Evolutionary conservation across 768 basidiomycete genomes (phyloP).

Genomic region (Psilocybe azurescens): DNA sequence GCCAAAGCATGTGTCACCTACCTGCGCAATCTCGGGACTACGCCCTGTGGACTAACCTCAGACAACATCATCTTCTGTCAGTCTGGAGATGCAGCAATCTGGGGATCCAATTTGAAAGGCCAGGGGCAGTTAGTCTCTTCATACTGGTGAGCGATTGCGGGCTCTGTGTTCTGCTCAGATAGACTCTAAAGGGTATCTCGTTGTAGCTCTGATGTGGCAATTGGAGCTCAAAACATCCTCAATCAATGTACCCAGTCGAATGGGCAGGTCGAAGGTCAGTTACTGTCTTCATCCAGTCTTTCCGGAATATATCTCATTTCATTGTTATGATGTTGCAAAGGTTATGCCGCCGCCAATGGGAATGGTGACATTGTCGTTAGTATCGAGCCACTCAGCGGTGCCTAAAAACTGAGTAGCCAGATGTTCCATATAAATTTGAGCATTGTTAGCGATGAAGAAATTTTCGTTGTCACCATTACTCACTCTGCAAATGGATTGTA

Average conservation of each 20-base stretch:
- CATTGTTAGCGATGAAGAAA: no score
- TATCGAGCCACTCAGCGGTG: slow-evolving; percentile 29
- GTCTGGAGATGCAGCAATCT: background rate
- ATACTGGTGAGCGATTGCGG: background rate
- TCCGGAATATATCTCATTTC: no score
- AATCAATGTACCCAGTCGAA: background rate
- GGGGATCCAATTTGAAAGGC: background rate
- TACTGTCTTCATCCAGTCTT: background rate
- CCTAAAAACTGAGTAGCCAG: background rate
- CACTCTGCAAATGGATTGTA: no score
- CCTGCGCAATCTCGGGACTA: background rate
- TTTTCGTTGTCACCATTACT: no score
- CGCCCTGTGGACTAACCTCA: background rate
- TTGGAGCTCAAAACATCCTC: background rate
- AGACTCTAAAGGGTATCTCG: background rate
- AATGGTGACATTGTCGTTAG: slow-evolving; percentile 27
- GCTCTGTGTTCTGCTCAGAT: background rate
- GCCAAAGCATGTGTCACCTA: background rate
- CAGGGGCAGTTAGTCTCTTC: background rate
- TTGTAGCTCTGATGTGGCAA: background rate
- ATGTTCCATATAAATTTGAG: no score
- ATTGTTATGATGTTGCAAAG: background rate
- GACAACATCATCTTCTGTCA: background rate
- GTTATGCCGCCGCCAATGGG: background rate
- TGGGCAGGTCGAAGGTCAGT: background rate